These are phyloP conservation scores for Akanthomyces lecanii DNA, from an alignment of 2,329 filamentous ascomycete species.

Conservation along the genomic window DNA sequence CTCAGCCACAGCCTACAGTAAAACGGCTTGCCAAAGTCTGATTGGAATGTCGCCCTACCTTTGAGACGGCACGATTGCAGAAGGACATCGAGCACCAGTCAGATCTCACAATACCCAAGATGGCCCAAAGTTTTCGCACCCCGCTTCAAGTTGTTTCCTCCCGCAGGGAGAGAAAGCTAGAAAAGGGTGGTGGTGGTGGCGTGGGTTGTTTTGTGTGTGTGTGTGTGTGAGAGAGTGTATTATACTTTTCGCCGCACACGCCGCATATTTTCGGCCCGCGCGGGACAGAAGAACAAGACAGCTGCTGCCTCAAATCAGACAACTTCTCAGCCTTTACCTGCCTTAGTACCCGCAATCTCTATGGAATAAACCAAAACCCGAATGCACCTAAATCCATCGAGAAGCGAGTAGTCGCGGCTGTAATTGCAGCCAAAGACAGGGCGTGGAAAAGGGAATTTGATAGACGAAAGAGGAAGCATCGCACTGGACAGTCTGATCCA, in stretches of 20 bases:
- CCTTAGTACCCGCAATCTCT: background rate
- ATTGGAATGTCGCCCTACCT: background rate
- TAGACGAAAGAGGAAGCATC: too few relatives aligned
- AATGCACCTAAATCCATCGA: too few relatives aligned
- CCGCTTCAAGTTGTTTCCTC: background rate
- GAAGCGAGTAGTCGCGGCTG: too few relatives aligned
- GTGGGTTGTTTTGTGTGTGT: background rate
- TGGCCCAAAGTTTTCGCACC: background rate
- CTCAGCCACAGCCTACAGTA: background rate
- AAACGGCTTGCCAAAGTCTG: background rate
- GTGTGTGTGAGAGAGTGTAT: background rate
- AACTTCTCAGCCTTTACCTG: too few relatives aligned
- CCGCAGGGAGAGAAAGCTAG: background rate
- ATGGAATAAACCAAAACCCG: background rate
- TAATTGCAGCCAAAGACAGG: too few relatives aligned
- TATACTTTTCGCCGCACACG: background rate
- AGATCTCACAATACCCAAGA: background rate
- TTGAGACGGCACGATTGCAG: background rate
- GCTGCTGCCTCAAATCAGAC: too few relatives aligned
- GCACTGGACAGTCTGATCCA: too few relatives aligned
- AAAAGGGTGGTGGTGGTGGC: background rate
- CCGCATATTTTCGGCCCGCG: background rate
- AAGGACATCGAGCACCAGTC: background rate
- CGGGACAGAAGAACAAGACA: background rate
- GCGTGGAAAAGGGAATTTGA: too few relatives aligned